Percentiles rank a stretch among this genome's conserved stretches.
These are phyloP conservation scores for Vitellaria paradoxa DNA, from an alignment of 179 eudicot genomes.

Conservation along the genomic window DNA sequence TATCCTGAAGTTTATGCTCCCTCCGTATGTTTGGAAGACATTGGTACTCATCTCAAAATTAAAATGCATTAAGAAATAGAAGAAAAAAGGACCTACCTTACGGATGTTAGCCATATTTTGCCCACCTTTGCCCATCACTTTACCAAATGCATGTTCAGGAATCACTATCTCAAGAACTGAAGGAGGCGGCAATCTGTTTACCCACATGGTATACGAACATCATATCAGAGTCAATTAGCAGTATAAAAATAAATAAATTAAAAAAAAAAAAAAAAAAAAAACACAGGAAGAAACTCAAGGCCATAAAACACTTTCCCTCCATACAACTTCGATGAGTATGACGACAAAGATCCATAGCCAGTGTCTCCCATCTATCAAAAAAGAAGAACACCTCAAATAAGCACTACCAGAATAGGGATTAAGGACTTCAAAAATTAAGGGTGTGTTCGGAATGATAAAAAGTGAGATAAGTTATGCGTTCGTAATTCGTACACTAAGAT, in stretches of 20 bases:
- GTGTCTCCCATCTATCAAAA: constrained; percentile 59
- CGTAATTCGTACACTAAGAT: too few relatives aligned
- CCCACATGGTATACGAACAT: neutral
- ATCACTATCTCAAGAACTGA: constrained; percentile 70
- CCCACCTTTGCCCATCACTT: constrained; percentile 88
- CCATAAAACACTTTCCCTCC: constrained; percentile 54
- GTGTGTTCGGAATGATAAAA: neutral
- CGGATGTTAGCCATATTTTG: constrained; percentile 80
- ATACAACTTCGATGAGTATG: constrained; percentile 72
- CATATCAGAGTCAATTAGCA: neutral
- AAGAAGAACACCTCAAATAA: constrained; percentile 1
- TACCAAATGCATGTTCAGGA: constrained; percentile 77
- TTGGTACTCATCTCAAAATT: neutral
- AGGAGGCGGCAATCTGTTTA: constrained; percentile 57
- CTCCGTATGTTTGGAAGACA: neutral
- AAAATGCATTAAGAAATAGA: neutral
- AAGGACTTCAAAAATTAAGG: neutral
- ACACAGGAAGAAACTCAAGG: constrained; percentile 1
- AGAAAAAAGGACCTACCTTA: constrained; percentile 46
- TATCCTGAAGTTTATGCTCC: neutral
- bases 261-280: neutral
- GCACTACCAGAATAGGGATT: neutral
- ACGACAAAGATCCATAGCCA: constrained; percentile 58
- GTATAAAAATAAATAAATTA: neutral
- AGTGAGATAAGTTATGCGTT: too few relatives aligned